Evolutionary conservation across 31 red algal genomes (phyloP), one percentile per base, ranked within the genome.

Genomic region (Porphyra umbilicalis): DNA sequence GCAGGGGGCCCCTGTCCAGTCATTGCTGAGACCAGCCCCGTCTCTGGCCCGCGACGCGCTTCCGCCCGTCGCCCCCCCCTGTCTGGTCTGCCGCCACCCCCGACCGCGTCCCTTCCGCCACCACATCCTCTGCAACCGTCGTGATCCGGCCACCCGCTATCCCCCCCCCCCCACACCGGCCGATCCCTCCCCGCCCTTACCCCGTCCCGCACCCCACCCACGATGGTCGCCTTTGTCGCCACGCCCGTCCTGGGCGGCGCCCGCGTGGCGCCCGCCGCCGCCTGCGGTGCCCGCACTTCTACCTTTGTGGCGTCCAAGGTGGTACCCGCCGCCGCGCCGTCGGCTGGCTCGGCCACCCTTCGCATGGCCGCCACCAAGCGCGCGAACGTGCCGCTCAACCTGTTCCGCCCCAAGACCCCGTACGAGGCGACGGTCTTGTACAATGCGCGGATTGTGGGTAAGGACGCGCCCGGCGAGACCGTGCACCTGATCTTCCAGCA

Each of bases 391-490:
- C 96, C 96, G 34, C 67, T 98, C 32, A 98, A 98, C 81, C 76
- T 94, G 9, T 98, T 86, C 85, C 90, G 90, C 35, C 96, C 96
- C 20, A 95, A 93, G 32, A 81, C 85, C 8, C 96, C 96, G 5
- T 92, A 90, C 83, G 71, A 79, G 31, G 96, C 88, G 10, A 92
- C 83, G 67, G 89, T 90, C 80, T 16, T 98, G 7, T 98, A 94
- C 80, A 98, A 98, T 76, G 88, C 90, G 76, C 78, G 82, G 39
- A 98, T 98, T 74, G 96, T 98, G 6, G 92, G 89, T 32, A 88
- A 92, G 14, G 87, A 90, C 44, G 96, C 96, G 32, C 96, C 96
- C 0, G 96, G 96, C 81, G 96, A 98, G 79, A 98, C 96, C 39
- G 88, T 83, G 76, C 96, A 98, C 68, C 86, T 98, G 89, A 89